A percentile compares a stretch with the other conserved stretches of the same genome.
Evolutionary conservation across 768 basidiomycete species (phyloP).

Genomic region (Fomitopsis pulvina): DNA sequence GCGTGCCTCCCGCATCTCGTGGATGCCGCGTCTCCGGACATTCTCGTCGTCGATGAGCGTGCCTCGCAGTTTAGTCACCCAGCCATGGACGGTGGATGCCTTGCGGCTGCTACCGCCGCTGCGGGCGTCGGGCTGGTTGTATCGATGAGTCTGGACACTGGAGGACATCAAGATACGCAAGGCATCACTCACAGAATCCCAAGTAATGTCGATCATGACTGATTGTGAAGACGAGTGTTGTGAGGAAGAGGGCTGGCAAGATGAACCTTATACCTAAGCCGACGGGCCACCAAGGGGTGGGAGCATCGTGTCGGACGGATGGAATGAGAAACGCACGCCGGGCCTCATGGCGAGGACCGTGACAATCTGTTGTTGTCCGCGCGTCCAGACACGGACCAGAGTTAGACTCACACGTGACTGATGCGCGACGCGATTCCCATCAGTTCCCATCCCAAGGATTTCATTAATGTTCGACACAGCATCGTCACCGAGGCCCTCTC

Average conservation of each 20-base stretch:
- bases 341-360: not conserved
- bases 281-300: not conserved
- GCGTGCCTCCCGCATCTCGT: constrained; percentile 59
- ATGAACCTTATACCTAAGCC: not conserved
- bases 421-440: not conserved
- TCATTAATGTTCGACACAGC: no score
- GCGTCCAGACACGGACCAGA: not conserved
- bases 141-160: not conserved
- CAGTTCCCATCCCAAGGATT: no score
- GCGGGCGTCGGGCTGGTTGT: constrained; percentile 9
- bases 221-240: constrained; percentile 1
- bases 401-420: not conserved
- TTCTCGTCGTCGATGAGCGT: constrained; percentile 59
- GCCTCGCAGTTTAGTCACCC: constrained; percentile 75
- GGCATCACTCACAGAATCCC: constrained; percentile 8
- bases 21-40: constrained; percentile 53
- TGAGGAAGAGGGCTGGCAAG: not conserved
- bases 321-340: not conserved
- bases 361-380: not conserved
- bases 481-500: no score
- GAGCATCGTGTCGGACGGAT: not conserved
- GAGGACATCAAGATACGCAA: not conserved
- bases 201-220: constrained; percentile 3
- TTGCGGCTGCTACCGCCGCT: constrained; percentile 15
- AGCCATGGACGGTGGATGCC: constrained; percentile 60